Evolutionary conservation across 2,329 filamentous ascomycete species (phyloP), one percentile per base, ranked within the genome.

Genomic region (Huntiella savannae): DNA sequence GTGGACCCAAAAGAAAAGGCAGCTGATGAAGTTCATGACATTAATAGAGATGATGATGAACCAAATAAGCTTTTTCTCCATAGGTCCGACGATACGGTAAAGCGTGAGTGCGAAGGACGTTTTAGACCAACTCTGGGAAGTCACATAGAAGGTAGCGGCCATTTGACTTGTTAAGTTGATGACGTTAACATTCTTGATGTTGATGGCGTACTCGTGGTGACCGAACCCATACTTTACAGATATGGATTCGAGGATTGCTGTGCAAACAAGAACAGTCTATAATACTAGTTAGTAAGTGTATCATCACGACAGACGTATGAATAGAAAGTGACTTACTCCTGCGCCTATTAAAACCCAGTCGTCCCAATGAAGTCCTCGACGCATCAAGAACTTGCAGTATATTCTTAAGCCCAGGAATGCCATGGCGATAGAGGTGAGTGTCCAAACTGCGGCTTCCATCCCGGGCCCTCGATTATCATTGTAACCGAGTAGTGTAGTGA

Each of bases 341-440:
- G 59, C 53, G 5, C 52, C 49, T 12, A 62, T 55, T 40, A 63
- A 51, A 12, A 59, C 40, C 50, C 59, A 56, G 50, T 63, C 60
- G 47, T 63, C 60, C 56, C 59, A 60, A 58, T 60, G 63, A 17
- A 63, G 33, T 38, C 59, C 60, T 33, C 56, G 55, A 1, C 55
- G 56, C 10, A 59, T 55, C 53, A 56, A 57, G 22, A 56, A 41
- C 43, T 63, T 63, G 55, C 60, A 63, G 55, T 63, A 63, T 32
- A 62, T 44, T 4, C 60, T 54, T 15, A 62, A 44, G 8, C 52
- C 50, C 4, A 63, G 45, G 32, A 52, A 52, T 5, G 40, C 11
- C 0, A 47, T 33, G 10, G 51, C 44, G 12, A 51, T 3, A 4
- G 13, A 22, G 8, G 46, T 43, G 4, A 51, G 42, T 11, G 37